Evolutionary conservation across 2,329 filamentous ascomycete genomes (phyloP).

Genomic region (Calonectria pteridis): DNA sequence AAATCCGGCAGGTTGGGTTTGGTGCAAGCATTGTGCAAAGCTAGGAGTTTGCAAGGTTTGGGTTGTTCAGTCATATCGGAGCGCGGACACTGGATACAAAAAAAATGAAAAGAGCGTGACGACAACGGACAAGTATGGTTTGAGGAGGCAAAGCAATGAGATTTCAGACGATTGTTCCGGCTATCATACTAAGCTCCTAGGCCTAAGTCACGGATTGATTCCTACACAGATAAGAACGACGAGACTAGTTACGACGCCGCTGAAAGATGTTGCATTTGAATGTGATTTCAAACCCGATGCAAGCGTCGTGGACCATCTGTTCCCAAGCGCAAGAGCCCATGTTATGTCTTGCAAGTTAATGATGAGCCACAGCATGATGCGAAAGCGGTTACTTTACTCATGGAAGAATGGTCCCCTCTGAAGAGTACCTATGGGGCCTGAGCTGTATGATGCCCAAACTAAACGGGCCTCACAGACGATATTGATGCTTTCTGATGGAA

Average conservation of each 20-base stretch:
- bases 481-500: not conserved
- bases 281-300: not conserved
- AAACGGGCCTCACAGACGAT: not conserved
- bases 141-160: slow-evolving; percentile 30
- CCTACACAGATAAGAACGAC: slow-evolving; percentile 12
- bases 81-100: slow-evolving; percentile 31
- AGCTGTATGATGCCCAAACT: not conserved
- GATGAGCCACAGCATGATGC: not conserved
- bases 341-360: not conserved
- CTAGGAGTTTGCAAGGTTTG: slow-evolving; percentile 42
- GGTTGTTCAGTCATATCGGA: slow-evolving; percentile 39
- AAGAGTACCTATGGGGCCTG: not conserved
- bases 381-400: not conserved
- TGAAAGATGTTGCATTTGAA: not conserved
- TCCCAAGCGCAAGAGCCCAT: not conserved
- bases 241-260: slow-evolving; percentile 3
- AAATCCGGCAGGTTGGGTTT: slow-evolving; percentile 38
- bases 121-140: slow-evolving; percentile 28
- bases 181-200: slow-evolving; percentile 11
- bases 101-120: slow-evolving; percentile 32
- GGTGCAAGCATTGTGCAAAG: slow-evolving; percentile 45
- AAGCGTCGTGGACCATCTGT: not conserved
- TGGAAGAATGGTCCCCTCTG: not conserved
- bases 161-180: slow-evolving; percentile 29
- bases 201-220: slow-evolving; percentile 11